Evolutionary conservation across 345 rosid species (phyloP).

Genomic region (Euphorbia tirucalli): DNA sequence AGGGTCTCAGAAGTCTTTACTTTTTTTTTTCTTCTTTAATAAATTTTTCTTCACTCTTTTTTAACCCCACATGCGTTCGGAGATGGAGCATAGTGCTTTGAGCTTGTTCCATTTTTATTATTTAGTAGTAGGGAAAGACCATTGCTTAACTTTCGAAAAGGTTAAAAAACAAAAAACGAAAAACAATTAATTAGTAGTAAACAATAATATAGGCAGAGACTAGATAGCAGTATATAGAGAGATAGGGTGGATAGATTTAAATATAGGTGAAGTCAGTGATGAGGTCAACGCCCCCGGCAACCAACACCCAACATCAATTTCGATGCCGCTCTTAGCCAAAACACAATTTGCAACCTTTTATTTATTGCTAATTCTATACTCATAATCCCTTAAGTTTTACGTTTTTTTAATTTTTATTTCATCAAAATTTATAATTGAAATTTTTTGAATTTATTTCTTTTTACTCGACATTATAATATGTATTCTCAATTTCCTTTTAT

Average conservation of each 20-base stretch:
- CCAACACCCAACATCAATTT: conserved; percentile 20
- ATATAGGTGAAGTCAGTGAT: conserved; percentile 1
- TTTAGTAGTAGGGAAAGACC: not conserved
- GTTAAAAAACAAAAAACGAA: not conserved
- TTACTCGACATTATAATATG: too few relatives aligned
- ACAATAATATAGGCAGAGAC: too few relatives aligned
- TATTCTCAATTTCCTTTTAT: too few relatives aligned
- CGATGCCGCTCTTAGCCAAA: conserved; percentile 1
- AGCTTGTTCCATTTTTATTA: conserved; percentile 20
- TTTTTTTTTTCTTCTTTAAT: not conserved
- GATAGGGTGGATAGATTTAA: too few relatives aligned
- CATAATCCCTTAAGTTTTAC: too few relatives aligned
- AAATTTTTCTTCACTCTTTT: conserved; percentile 1
- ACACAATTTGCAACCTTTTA: too few relatives aligned
- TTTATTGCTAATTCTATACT: too few relatives aligned
- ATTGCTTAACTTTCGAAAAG: not conserved
- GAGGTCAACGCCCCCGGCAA: conserved; percentile 29
- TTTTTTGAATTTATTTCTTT: too few relatives aligned
- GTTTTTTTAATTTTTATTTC: too few relatives aligned
- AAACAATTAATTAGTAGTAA: not conserved
- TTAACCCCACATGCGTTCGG: conserved; percentile 39
- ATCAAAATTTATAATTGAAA: too few relatives aligned
- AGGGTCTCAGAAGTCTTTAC: too few relatives aligned
- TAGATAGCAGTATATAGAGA: too few relatives aligned
- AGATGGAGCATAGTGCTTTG: conserved; percentile 46